Evolutionary conservation across 208 protist species (phyloP).

Genomic region (Herpetomonas tarakana): DNA sequence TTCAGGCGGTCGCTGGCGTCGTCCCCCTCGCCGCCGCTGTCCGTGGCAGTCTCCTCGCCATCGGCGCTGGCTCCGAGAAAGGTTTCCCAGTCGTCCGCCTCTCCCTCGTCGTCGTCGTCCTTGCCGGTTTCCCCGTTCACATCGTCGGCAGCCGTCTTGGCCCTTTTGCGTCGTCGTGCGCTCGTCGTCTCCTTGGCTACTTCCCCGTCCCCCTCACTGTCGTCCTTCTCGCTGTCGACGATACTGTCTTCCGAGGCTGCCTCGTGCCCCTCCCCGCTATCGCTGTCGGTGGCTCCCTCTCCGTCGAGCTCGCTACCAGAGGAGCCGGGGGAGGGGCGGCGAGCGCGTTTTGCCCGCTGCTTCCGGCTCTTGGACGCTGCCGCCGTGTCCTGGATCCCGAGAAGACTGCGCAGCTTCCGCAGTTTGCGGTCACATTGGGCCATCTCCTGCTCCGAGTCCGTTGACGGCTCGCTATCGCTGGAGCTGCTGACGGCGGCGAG

Average conservation of each 20-base stretch:
- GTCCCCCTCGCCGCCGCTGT: neutral
- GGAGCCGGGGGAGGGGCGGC: too few species aligned
- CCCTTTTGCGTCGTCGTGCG: too few species aligned
- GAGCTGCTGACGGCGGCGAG: conserved; percentile 73
- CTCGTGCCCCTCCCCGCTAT: too few species aligned
- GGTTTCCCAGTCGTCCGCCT: conserved; percentile 31
- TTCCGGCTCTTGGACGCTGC: too few species aligned
- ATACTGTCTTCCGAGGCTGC: too few species aligned
- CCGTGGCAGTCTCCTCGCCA: conserved; percentile 5
- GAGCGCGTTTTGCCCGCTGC: too few species aligned
- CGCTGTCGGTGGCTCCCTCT: too few species aligned
- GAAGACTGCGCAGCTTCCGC: conserved; percentile 30
- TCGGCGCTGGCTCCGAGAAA: conserved; percentile 20
- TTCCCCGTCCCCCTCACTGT: neutral
- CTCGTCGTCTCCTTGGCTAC: too few species aligned
- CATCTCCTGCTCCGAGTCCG: conserved; percentile 52
- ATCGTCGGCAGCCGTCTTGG: neutral
- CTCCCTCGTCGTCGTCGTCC: conserved; percentile 9
- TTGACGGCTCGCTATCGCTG: conserved; percentile 57
- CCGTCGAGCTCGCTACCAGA: too few species aligned
- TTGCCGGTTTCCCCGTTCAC: neutral
- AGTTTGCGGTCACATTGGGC: conserved; percentile 29
- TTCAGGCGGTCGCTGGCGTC: conserved; percentile 5
- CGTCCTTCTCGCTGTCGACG: neutral
- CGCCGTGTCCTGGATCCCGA: conserved; percentile 33